Conservation (phyloP, 352 stramenopile genomes). For the Phytophthora chlamydospora region DNA sequence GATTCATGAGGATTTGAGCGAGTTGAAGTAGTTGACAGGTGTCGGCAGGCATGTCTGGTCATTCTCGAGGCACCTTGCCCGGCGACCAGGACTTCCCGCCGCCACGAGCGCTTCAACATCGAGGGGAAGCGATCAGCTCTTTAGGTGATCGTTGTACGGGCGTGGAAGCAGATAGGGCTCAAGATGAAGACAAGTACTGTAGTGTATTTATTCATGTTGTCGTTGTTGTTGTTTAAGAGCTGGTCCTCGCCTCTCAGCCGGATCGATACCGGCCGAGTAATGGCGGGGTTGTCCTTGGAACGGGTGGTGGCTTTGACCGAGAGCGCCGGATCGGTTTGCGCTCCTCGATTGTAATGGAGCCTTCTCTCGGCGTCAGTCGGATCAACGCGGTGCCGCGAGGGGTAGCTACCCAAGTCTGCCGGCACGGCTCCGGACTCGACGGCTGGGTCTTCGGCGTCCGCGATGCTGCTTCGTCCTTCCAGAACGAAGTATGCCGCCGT, state of each 20-base stretch:
- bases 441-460: constrained; percentile 21
- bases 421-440: constrained; percentile 18
- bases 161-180: neutral
- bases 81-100: no score
- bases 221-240: neutral
- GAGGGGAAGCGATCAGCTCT: no score
- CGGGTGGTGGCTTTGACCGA: constrained; percentile 12
- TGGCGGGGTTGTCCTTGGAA: constrained; percentile 2
- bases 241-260: neutral
- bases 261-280: constrained; percentile 18
- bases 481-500: constrained; percentile 12
- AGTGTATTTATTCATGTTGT: no score
- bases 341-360: constrained; percentile 20
- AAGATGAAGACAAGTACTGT: neutral
- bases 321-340: constrained; percentile 19
- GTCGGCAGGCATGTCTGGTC: no score
- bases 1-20: no score
- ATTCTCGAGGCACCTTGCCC: no score
- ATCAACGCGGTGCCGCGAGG: constrained; percentile 14
- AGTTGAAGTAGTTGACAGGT: no score
- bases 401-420: constrained; percentile 25
- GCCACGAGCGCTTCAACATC: no score
- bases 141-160: no score
- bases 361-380: constrained; percentile 25
- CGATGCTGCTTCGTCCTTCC: constrained; percentile 11